These are phyloP conservation scores for Didymella pomorum DNA, from an alignment of 2,329 filamentous ascomycete genomes.

Conservation along the genomic window DNA sequence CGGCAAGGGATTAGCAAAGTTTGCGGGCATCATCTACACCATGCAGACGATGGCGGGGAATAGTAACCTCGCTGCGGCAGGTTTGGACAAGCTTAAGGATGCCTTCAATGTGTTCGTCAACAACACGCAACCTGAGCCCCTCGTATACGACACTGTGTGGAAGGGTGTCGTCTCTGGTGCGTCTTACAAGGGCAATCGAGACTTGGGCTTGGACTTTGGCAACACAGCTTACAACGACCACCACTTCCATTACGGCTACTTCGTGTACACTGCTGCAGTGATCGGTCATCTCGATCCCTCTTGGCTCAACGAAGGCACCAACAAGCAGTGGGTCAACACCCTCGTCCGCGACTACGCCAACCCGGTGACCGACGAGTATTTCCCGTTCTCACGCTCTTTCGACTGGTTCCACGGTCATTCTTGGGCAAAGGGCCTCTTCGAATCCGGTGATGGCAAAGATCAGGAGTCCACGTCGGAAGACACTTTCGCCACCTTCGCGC, in stretches of 20 bases:
- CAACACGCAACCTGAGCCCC: conserved; percentile 59
- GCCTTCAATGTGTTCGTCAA: conserved; percentile 60
- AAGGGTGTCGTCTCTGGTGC: conserved; percentile 83
- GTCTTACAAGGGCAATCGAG: conserved; percentile 57
- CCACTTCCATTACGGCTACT: conserved; percentile 80
- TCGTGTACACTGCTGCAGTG: conserved; percentile 85
- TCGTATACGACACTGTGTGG: conserved; percentile 71
- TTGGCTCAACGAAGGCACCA: conserved; percentile 71
- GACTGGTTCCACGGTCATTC: conserved; percentile 95
- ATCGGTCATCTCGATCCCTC: conserved; percentile 80
- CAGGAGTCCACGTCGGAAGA: conserved; percentile 95
- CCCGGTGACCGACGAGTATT: conserved; percentile 71
- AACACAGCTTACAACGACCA: conserved; percentile 83
- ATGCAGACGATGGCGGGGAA: conserved; percentile 67
- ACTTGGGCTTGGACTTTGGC: conserved; percentile 79
- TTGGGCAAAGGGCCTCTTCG: conserved; percentile 86
- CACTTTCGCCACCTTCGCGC: conserved; percentile 82
- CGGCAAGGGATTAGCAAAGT: conserved; percentile 63
- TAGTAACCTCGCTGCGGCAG: conserved; percentile 60
- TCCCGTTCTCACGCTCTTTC: conserved; percentile 76
- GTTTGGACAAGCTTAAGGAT: conserved; percentile 60
- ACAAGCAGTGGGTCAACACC: conserved; percentile 82
- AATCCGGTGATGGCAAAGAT: conserved; percentile 79
- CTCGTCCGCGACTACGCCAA: conserved; percentile 87
- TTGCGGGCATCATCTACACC: conserved; percentile 56